Evolutionary conservation across 495 filamentous ascomycete species (phyloP).

Genomic region (Xylaria cubensis): DNA sequence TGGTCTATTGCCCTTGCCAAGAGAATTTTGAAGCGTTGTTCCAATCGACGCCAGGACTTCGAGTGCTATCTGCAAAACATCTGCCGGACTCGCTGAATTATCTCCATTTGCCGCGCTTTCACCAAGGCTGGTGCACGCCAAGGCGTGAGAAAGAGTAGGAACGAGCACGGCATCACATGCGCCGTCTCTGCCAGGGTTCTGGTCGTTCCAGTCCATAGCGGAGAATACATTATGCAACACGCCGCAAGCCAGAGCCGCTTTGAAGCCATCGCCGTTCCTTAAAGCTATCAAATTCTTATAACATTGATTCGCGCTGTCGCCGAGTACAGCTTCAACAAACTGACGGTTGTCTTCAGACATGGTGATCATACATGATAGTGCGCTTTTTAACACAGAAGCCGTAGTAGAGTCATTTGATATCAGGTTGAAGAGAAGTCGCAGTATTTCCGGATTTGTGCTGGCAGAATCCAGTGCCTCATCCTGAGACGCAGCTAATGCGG

Average conservation of each 20-base stretch:
- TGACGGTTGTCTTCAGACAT: conserved; percentile 62
- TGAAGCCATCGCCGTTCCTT: conserved; percentile 41
- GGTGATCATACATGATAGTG: conserved; percentile 58
- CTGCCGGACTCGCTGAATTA: conserved; percentile 33
- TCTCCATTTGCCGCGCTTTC: conserved; percentile 38
- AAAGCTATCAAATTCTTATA: conserved; percentile 48
- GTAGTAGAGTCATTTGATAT: conserved; percentile 41
- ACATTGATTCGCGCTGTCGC: conserved; percentile 44
- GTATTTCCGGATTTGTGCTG: conserved; percentile 50
- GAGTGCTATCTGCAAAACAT: conserved; percentile 56
- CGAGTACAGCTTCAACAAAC: conserved; percentile 51
- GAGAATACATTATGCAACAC: conserved; percentile 61
- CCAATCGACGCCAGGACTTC: conserved; percentile 67
- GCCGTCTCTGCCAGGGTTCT: conserved; percentile 52
- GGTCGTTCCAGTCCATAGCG: conserved; percentile 54
- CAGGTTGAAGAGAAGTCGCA: conserved; percentile 59
- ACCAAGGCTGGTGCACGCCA: conserved; percentile 41
- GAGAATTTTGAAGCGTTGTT: conserved; percentile 55
- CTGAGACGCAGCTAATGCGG: conserved; percentile 55
- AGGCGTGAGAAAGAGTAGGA: conserved; percentile 46
- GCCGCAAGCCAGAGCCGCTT: conserved; percentile 55
- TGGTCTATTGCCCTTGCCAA: conserved; percentile 46
- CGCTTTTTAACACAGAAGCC: conserved; percentile 48
- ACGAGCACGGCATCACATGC: conserved; percentile 57
- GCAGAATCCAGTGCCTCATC: conserved; percentile 62